Evolutionary conservation across 2,329 filamentous ascomycete genomes (phyloP).

Genomic region (Gaeumannomyces sp.): DNA sequence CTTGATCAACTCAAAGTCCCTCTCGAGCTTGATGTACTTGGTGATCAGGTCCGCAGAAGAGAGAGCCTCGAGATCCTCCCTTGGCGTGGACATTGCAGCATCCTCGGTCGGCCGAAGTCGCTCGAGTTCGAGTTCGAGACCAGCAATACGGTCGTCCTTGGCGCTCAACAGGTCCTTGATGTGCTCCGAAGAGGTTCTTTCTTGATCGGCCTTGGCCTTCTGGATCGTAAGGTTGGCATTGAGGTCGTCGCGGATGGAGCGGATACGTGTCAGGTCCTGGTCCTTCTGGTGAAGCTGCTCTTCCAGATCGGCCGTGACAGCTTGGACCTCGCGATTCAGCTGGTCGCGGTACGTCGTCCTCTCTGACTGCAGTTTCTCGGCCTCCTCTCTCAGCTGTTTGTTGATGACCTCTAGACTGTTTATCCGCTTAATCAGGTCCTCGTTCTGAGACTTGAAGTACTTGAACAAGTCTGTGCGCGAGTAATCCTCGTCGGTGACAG

Average conservation of each 20-base stretch:
- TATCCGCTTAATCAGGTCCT: constrained; percentile 85
- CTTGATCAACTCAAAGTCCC: constrained; percentile 77
- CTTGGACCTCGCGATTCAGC: constrained; percentile 73
- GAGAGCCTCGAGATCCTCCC: constrained; percentile 50
- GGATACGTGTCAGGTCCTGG: constrained; percentile 77
- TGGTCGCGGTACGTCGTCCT: constrained; percentile 74
- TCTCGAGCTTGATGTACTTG: constrained; percentile 69
- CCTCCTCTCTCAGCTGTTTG: constrained; percentile 75
- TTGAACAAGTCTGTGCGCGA: constrained; percentile 91
- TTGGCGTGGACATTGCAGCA: constrained; percentile 36
- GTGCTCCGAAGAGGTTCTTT: constrained; percentile 62
- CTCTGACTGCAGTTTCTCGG: constrained; percentile 78
- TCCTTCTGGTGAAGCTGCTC: constrained; percentile 75
- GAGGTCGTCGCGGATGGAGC: constrained; percentile 78
- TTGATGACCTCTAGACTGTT: constrained; percentile 90
- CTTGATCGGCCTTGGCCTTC: constrained; percentile 73
- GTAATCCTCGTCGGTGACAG: constrained; percentile 86
- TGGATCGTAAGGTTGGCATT: constrained; percentile 73
- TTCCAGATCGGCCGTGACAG: constrained; percentile 69
- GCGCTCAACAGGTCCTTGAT: constrained; percentile 74
- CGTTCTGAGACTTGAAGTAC: constrained; percentile 79
- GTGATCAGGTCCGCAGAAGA: constrained; percentile 64
- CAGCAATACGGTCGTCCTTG: constrained; percentile 71
- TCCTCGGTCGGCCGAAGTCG: constrained; percentile 53
- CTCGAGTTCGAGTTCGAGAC: constrained; percentile 76